Evolutionary conservation across 257 asterid species (phyloP).

Genomic region (Gentiana straminea): DNA sequence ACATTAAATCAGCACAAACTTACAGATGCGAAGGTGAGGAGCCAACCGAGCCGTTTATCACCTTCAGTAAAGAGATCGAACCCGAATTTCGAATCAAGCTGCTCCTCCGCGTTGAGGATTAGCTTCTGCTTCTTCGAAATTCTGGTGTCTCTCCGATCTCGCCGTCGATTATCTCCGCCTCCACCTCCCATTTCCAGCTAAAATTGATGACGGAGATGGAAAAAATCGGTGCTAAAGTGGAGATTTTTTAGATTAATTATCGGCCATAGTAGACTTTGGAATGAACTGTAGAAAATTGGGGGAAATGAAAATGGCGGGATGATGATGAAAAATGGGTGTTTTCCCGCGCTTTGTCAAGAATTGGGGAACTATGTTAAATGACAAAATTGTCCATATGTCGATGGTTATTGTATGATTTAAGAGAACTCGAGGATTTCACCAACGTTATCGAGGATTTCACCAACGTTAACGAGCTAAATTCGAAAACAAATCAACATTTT

Average conservation of each 20-base stretch:
- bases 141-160: conserved; percentile 58
- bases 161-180: conserved; percentile 54
- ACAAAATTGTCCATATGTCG: not conserved
- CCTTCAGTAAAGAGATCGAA: conserved; percentile 78
- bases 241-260: not conserved
- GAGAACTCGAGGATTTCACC: too few relatives aligned
- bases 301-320: conserved; percentile 3
- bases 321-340: not conserved
- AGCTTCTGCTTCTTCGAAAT: conserved; percentile 89
- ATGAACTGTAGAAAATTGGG: too few relatives aligned
- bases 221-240: not conserved
- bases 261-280: too few relatives aligned
- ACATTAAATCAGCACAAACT: conserved; percentile 11
- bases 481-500: too few relatives aligned
- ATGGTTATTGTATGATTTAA: too few relatives aligned
- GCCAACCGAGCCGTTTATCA: conserved; percentile 95
- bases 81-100: conserved; percentile 84
- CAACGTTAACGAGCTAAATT: too few relatives aligned
- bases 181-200: conserved; percentile 6
- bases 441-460: too few relatives aligned
- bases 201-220: not conserved
- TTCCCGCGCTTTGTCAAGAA: conserved; percentile 2
- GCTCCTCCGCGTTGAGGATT: conserved; percentile 76
- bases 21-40: conserved; percentile 82
- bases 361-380: not conserved